Conservation (phyloP, 148 eudicot genomes). For the Gaultheria prostrata region DNA sequence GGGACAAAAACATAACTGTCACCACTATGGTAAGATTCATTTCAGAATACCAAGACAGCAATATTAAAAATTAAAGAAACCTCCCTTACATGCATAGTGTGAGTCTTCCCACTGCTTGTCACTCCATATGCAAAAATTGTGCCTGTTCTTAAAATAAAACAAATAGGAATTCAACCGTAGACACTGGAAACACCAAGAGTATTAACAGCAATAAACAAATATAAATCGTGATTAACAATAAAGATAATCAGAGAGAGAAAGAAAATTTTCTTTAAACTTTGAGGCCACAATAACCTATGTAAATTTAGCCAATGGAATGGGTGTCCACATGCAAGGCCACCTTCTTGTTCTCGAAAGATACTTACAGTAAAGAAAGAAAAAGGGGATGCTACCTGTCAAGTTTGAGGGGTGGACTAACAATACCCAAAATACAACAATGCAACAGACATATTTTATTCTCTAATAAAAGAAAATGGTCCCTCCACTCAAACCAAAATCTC, state of each 20-base stretch:
- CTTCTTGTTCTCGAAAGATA: neutral
- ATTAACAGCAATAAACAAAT: neutral
- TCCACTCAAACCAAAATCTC: neutral
- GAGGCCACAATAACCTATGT: neutral
- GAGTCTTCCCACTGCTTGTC: slow-evolving; percentile 99
- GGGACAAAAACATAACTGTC: slow-evolving; percentile 5
- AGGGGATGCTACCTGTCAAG: neutral
- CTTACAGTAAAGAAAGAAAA: neutral
- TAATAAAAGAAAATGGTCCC: neutral
- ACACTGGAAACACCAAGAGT: slow-evolving; percentile 3
- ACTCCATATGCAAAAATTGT: slow-evolving; percentile 98
- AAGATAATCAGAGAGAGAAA: neutral
- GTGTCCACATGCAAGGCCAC: neutral
- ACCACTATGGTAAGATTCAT: neutral
- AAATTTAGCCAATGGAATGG: no score
- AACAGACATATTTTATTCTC: neutral
- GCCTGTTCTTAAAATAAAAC: slow-evolving; percentile 43
- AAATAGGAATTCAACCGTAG: slow-evolving; percentile 12
- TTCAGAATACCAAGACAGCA: neutral
- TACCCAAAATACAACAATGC: neutral
- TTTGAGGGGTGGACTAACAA: neutral
- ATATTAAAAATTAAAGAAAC: slow-evolving; percentile 7
- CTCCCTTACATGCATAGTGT: slow-evolving; percentile 89
- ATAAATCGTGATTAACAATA: neutral
- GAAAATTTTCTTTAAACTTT: neutral